These are phyloP conservation scores for Liriodendron chinense DNA, from an alignment of 164 flowering plant species.

Conservation along the genomic window DNA sequence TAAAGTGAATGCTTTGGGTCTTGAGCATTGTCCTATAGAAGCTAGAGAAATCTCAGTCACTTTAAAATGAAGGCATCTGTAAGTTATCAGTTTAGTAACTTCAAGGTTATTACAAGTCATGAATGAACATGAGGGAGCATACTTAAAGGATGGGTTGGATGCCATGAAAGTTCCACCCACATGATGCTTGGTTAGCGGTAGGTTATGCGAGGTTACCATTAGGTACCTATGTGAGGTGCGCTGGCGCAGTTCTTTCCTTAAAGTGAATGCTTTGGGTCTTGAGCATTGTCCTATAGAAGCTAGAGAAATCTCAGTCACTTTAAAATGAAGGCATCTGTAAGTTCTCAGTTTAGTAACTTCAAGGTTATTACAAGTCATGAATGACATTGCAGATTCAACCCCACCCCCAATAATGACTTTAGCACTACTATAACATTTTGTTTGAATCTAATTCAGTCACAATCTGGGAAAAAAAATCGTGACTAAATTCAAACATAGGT, in stretches of 20 bases:
- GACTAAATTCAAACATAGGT: too few relatives aligned
- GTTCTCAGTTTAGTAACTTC: background rate
- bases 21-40: background rate
- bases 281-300: background rate
- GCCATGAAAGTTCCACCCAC: too few relatives aligned
- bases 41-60: background rate
- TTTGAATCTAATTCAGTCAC: too few relatives aligned
- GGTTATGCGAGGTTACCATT: too few relatives aligned
- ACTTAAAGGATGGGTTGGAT: too few relatives aligned
- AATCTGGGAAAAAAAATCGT: too few relatives aligned
- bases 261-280: background rate
- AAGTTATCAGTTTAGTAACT: background rate
- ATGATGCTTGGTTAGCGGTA: too few relatives aligned
- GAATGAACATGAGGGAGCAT: too few relatives aligned
- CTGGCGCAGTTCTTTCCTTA: background rate
- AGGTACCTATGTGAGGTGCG: too few relatives aligned
- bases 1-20: background rate
- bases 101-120: background rate
- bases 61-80: background rate
- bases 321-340: background rate
- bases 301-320: background rate
- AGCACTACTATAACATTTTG: too few relatives aligned
- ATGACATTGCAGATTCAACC: background rate
- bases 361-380: background rate
- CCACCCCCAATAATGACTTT: background rate